These are phyloP conservation scores for Fusarium falciforme DNA, from an alignment of 2,329 filamentous ascomycete genomes.

Conservation along the genomic window DNA sequence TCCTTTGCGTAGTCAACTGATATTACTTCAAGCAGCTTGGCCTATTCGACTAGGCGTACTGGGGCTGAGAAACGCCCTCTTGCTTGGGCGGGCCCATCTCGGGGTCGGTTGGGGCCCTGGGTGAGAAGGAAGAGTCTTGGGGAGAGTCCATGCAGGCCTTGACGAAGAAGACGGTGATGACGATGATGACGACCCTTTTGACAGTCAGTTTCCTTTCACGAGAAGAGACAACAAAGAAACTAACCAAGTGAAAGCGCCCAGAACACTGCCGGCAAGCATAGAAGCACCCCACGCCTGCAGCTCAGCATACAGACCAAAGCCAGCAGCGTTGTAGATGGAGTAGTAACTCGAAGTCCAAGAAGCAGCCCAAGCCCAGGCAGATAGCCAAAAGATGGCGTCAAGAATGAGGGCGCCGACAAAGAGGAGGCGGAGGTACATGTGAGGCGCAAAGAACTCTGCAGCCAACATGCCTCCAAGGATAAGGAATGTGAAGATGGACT, in stretches of 20 bases:
- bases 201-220: not conserved
- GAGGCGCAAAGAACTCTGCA: conserved; percentile 51
- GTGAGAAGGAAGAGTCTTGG: conserved; percentile 20
- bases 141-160: conserved; percentile 44
- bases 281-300: conserved; percentile 42
- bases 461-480: conserved; percentile 53
- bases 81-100: conserved; percentile 32
- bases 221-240: conserved; percentile 10
- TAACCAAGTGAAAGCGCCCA: conserved; percentile 57
- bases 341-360: conserved; percentile 47
- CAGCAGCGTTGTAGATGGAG: conserved; percentile 36
- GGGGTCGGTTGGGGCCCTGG: conserved; percentile 7
- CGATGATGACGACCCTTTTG: conserved; percentile 52
- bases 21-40: not conserved
- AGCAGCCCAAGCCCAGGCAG: conserved; percentile 52
- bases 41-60: not conserved
- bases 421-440: conserved; percentile 49
- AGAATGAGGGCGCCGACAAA: conserved; percentile 52
- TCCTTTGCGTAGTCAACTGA: not conserved
- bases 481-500: conserved; percentile 56
- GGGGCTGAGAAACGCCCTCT: not conserved
- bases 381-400: conserved; percentile 57
- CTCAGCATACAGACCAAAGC: conserved; percentile 9
- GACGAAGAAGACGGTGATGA: conserved; percentile 54
- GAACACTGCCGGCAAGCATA: conserved; percentile 53